These are phyloP conservation scores for Citrus unshiu DNA, from an alignment of 345 rosid species.

Conservation along the genomic window DNA sequence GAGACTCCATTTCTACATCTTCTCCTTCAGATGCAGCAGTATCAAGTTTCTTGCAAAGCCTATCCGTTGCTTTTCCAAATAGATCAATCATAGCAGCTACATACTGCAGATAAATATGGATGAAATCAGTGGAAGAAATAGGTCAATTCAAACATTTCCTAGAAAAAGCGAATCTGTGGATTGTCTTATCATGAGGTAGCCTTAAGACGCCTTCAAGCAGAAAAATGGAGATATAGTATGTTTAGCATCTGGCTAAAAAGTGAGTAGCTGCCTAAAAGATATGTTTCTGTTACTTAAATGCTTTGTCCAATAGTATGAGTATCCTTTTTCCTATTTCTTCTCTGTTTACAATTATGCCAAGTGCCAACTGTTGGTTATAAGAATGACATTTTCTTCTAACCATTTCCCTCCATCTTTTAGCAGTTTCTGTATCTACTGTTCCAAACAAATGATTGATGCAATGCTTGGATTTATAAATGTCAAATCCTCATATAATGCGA, in stretches of 20 bases:
- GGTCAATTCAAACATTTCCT: background rate
- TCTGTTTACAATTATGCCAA: background rate
- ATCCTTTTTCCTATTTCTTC: background rate
- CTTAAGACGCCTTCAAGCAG: background rate
- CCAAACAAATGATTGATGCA: background rate
- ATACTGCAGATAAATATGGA: constrained; percentile 43
- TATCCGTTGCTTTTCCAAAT: constrained; percentile 77
- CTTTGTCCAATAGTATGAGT: background rate
- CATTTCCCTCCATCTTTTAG: background rate
- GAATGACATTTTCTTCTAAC: background rate
- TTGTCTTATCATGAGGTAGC: background rate
- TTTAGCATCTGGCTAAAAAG: background rate
- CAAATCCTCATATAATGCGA: background rate
- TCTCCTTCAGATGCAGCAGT: constrained; percentile 74
- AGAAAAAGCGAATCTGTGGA: background rate
- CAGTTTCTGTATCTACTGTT: background rate
- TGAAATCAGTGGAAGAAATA: background rate
- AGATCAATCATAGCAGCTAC: constrained; percentile 88
- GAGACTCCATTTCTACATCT: constrained; percentile 92
- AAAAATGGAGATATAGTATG: background rate
- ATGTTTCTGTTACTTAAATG: background rate
- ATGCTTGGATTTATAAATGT: background rate
- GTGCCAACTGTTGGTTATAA: background rate
- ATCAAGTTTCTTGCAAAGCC: constrained; percentile 84
- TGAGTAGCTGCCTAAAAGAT: background rate